phyloP scores from a whole-genome alignment of 306 rosid species.

The cucumber (Cucumis sativus) region Cucumber_9930_V3 NC_026660.2:29292501-29293000 shows the following conservation, averaged over 20 bases:
- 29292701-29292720: too few relatives aligned
- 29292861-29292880: neutral
- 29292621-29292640: neutral
- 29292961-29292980: constrained; percentile 12
- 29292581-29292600: neutral
- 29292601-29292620: neutral
- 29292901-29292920: constrained; percentile 11
- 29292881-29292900: neutral
- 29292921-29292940: constrained; percentile 9
- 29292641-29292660: neutral
- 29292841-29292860: neutral
- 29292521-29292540: neutral
- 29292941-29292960: constrained; percentile 6
- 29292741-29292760: too few relatives aligned
- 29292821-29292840: neutral
- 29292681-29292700: neutral
- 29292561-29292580: neutral
- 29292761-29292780: too few relatives aligned
- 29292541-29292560: constrained; percentile 1
- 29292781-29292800: too few relatives aligned
- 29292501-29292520: constrained; percentile 1
- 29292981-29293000: constrained; percentile 12
- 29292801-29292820: too few relatives aligned
- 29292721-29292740: too few relatives aligned
- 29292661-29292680: neutral